Evolutionary conservation across 225 moss, liverwort and hornwort species (phyloP), one percentile per base, ranked within the genome.

Genomic region (Pleurozium schreberi): DNA sequence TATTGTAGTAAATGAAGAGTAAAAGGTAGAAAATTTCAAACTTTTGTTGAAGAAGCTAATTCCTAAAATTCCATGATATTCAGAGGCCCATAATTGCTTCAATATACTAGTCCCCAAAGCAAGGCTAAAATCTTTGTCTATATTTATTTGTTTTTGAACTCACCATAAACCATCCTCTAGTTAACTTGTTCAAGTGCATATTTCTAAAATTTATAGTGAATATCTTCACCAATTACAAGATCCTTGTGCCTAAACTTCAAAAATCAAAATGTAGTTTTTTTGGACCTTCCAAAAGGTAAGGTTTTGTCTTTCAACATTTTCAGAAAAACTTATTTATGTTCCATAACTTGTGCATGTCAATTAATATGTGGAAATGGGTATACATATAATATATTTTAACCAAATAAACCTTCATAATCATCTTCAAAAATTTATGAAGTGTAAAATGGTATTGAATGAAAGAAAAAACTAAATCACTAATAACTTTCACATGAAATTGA

Each of bases 11-110:
- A 8, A 50, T 52, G 3, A 76, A 52, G 14, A 34, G 4, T 75
- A 8, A 9, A 36, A 52, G 5, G 0, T 34, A 5, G 11, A 8
- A 76, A 76, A 76, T 5, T 36, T 1, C 3, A 3, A 52, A 34
- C 52, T 52, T 34, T 76, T 76, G 6, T 3, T 34, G 22, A 14
- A 50, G 13, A 75, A 1, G 34, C 8, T 28, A 74, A 50, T 8
- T 1, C 2, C 8, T 20, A 19, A 34, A 21, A 5, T 19, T 75
- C 20, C 5, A 2, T 0, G 0, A 75, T 21, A 21, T 34, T 75
- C 20, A 12, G 5, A 21, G 1, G 2, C 5, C 0, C 2, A 21
- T 1, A 36, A 36, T 9, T 52, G 1, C 52, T 76, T 36, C 9
- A 76, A 34, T 20, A 34, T 31, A 50, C 21, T 50, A 21, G 2